Evolutionary conservation across 805 yeast species (phyloP), one percentile per base, ranked within the genome.

Genomic region (Citeromyces matritensis): DNA sequence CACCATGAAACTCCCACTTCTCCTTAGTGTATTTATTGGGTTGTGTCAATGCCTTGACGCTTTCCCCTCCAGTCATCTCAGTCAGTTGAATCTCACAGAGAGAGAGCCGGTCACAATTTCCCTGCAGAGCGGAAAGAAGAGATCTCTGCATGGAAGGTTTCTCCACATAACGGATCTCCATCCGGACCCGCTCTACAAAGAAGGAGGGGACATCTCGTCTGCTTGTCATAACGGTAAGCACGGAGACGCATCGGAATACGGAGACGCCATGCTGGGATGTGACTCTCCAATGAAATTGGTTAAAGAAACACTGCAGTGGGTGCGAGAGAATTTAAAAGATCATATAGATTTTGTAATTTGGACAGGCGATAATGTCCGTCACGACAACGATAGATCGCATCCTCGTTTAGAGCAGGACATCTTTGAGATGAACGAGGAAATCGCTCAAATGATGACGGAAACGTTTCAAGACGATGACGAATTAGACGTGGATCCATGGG

Each of bases 351-450:
- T 83, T 51, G 75, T 83, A 9, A 66, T 83, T 9, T 83, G 94
- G 94, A 82, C 94, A 0, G 95, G 95, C 23, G 95, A 83, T 52
- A 83, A 82, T 43, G 69, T 80, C 29, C 63, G 94, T 34, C 94
- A 82, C 49, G 94, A 82, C 49, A 79, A 76, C 43, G 94, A 82
- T 52, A 59, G 93, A 46, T 47, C 49, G 13, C 54, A 56, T 43
- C 95, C 94, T 3, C 66, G 95, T 57, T 69, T 81, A 1, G 93
- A 82, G 44, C 44, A 46, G 35, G 70, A 73, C 35, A 83, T 83
- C 29, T 69, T 81, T 38, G 76, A 73, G 9, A 63, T 75, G 70
- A 82, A 82, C 46, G 61, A 65, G 38, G 40, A 58, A 17, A 68
- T 80, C 7, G 63, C 83, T 4, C 55, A 58, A 12, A 41, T 60